Evolutionary conservation across 1,284 basidiomycete species (phyloP), one percentile per base, ranked within the genome.

Genomic region (Malassezia psittaci): DNA sequence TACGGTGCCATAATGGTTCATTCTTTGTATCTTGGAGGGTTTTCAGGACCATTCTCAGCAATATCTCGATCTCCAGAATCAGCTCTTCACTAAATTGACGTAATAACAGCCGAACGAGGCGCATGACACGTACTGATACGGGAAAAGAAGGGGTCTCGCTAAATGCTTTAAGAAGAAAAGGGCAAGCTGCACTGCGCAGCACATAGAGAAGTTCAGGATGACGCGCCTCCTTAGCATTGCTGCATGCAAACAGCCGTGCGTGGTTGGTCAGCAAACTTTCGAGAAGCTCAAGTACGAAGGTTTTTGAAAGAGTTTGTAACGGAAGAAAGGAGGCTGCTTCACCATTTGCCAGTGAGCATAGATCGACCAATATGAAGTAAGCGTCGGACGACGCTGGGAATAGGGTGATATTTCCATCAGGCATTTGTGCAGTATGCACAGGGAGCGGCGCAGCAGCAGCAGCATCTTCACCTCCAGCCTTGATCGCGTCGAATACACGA

Each of bases 211-310:
- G 79, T 72, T 94, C 90, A 5, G 81, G 76, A 61, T 89, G 90
- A 1, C 60, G 54, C 15, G 50, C n/a, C 7, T 51, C 40, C 2
- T 46, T 19, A 9, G 52, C 41, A 0, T 29, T 24, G 13, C n/a
- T 6, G 33, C 49, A 45, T 16, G 59, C 34, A 69, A 96, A 93
- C 0, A 91, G 80, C 12, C 81, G 82, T 62, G 90, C 85, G 70
- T 96, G 96, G 64, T 94, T 96, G 12, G 90, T 93, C 50, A 98
- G 78, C 5, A 96, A 88, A 68, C 90, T 96, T 77, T 98, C 94
- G 53, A 98, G 88, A 51, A 98, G 79, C 76, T 98, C 93, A 24
- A 98, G 78, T 0, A 90, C 88, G 67, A 96, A 96, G 0, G 93
- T 96, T 74, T 90, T 86, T 64, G 88, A 87, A 21, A 98, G 79